Evolutionary conservation across 352 stramenopile genomes (phyloP), one percentile per base, ranked within the genome.

Genomic region (Globisporangium radiosum): DNA sequence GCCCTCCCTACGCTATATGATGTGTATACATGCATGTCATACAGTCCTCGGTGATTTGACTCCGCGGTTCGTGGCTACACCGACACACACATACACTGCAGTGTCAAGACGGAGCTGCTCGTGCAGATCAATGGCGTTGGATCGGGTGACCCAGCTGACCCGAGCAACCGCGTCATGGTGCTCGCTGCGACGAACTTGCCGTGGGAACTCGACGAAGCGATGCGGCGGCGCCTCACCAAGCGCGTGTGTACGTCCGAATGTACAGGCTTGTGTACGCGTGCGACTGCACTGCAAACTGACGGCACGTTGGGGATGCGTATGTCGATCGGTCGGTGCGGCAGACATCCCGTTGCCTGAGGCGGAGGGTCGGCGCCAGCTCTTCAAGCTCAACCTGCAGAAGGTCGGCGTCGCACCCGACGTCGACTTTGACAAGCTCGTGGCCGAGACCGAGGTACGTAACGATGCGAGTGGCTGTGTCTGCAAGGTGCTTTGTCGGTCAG

Each of bases 61-160:
- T 33, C 25, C 2, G 25, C 25, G 25, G 25, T 33, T 33, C 25
- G 25, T 33, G 25, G 6, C 14, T 25, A 2, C 13, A 17, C 19
- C 1, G 36, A 40, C 4, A 15, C 11, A 1, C 4, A 0, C 11
- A 1, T 2, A 0, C 38, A 43, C 15, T 9, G n/a, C 25, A 97
- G 66, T 56, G 94, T 99, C 48, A 99, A 99, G 72, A 98, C 96
- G 8, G 96, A 99, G 65, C 74, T 99, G 47, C 85, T 99, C 7
- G 89, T 98, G 14, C 96, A 99, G 73, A 98, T 99, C 80, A 97
- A 98, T 65, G 97, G 96, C 19, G 79, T 99, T 1, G 55, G 56
- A 2, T 63, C 62, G 4, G 62, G 62, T 5, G 62, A 67, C 3
- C 56, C 62, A 3, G 56, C 38, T 15, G 62, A 67, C 25, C 62